Conservation (phyloP, 805 yeast species). For the Candida boleticola region DNA sequence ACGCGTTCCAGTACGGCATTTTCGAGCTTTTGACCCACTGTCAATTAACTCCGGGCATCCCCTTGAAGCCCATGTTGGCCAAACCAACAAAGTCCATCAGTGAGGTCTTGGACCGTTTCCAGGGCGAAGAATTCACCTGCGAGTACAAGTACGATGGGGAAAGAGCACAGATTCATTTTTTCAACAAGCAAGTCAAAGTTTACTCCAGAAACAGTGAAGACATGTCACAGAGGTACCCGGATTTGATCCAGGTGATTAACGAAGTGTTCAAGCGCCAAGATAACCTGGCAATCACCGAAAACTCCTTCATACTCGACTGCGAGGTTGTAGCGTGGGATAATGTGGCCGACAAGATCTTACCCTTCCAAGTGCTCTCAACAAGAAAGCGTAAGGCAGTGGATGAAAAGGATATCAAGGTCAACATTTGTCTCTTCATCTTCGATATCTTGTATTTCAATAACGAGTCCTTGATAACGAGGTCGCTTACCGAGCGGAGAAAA, state of each 20-base stretch:
- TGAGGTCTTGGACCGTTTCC: slow-evolving; percentile 89
- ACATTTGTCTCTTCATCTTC: slow-evolving; percentile 90
- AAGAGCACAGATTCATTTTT: slow-evolving; percentile 88
- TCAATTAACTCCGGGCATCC: slow-evolving; percentile 85
- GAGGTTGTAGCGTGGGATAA: slow-evolving; percentile 98
- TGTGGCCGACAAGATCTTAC: slow-evolving; percentile 72
- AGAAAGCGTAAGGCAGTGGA: slow-evolving; percentile 93
- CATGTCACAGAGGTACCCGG: slow-evolving; percentile 96
- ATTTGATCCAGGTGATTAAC: slow-evolving; percentile 66
- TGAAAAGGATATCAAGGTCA: slow-evolving; percentile 81
- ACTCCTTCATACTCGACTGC: slow-evolving; percentile 79
- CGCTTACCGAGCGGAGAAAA: slow-evolving; percentile 70
- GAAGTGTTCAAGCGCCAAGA: slow-evolving; percentile 43
- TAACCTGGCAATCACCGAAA: slow-evolving; percentile 15
- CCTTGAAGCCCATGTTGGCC: slow-evolving; percentile 96
- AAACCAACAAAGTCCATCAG: slow-evolving; percentile 92
- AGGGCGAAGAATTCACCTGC: slow-evolving; percentile 83
- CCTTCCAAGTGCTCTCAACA: slow-evolving; percentile 90
- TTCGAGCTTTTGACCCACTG: slow-evolving; percentile 63
- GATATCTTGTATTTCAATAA: slow-evolving; percentile 79
- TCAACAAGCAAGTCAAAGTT: slow-evolving; percentile 67
- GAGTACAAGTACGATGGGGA: slow-evolving; percentile 98
- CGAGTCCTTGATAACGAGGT: slow-evolving; percentile 60
- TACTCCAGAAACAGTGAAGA: slow-evolving; percentile 95
- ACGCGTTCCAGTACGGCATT: slow-evolving; percentile 68